Evolutionary conservation across 2,329 filamentous ascomycete genomes (phyloP), one percentile per base, ranked within the genome.

Genomic region (Fusarium protoensiforme): DNA sequence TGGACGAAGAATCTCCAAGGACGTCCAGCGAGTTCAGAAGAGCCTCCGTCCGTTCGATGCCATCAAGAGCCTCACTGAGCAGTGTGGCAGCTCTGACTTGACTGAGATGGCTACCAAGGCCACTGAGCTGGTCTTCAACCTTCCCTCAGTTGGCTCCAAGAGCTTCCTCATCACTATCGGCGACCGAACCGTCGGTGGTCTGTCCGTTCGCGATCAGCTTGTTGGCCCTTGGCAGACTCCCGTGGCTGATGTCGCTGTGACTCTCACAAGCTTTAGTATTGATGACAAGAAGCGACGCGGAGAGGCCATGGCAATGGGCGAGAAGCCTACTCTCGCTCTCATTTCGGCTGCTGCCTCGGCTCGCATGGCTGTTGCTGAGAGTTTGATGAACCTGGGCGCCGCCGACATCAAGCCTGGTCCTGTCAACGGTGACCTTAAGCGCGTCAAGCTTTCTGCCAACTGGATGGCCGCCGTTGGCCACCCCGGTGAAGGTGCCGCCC

Each of bases 381-480:
- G 93, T 68, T 86, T 99, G 68, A 92, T 98, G 89, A 99, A 99
- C 82, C 87, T 99, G 67, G 95, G 94, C 39, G 96, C 96, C 64
- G 94, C 88, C 33, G 87, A 90, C 68, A 86, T 90, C 67, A 88
- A 92, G 64, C 76, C 77, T 29, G 77, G 77, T 9, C 63, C 72
- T 33, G 76, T 78, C 35, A 78, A 77, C 27, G 93, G 92, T 53
- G 91, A 93, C 63, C 85, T 98, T 60, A 89, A 89, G 68, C 91
- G 94, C 48, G 92, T 98, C 70, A 93, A 96, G 80, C 89, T 98
- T 11, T 98, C 95, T 4, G 96, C 96, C 58, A 98, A 99, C 85
- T 99, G 96, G 96, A 98, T 98, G 96, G 95, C 95, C 4, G 96
- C 96, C n/a, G 94, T 95, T 69, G 95, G 92, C 80, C 95, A 98